phyloP scores from a whole-genome alignment of 768 basidiomycete genomes.

The Trametes elegans region DNA sequence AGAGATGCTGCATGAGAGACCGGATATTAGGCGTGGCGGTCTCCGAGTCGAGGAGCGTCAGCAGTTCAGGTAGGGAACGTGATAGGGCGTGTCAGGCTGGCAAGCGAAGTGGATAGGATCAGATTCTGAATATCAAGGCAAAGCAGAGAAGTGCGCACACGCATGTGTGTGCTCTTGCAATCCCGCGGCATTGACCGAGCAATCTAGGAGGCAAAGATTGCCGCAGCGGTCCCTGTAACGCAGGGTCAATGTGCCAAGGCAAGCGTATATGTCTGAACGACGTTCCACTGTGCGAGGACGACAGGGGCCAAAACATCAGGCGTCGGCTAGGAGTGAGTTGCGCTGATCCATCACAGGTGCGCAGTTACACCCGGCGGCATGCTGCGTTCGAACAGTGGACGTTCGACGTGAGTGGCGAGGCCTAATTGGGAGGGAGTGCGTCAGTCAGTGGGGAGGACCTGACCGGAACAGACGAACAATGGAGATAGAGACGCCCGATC shows the following conservation, averaged over 20 bases:
- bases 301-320: no score
- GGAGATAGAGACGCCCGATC: conserved; percentile 13
- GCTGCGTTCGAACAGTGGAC: no score
- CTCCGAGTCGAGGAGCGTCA: background rate
- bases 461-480: conserved; percentile 6
- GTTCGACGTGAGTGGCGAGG: no score
- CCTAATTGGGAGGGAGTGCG: no score
- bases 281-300: no score
- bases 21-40: conserved; percentile 7
- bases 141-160: background rate
- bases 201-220: conserved; percentile 4
- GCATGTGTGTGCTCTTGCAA: background rate
- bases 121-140: no score
- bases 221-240: no score
- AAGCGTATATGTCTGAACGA: no score
- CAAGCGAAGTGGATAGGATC: background rate
- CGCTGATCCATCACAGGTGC: no score
- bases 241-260: no score
- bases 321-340: no score
- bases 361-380: no score
- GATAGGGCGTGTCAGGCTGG: background rate
- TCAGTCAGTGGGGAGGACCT: background rate
- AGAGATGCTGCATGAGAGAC: background rate
- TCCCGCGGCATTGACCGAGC: conserved; percentile 15
- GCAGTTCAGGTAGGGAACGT: background rate